Conservation (phyloP, 2,329 filamentous ascomycete species). For the Alternaria ventricosa region DNA sequence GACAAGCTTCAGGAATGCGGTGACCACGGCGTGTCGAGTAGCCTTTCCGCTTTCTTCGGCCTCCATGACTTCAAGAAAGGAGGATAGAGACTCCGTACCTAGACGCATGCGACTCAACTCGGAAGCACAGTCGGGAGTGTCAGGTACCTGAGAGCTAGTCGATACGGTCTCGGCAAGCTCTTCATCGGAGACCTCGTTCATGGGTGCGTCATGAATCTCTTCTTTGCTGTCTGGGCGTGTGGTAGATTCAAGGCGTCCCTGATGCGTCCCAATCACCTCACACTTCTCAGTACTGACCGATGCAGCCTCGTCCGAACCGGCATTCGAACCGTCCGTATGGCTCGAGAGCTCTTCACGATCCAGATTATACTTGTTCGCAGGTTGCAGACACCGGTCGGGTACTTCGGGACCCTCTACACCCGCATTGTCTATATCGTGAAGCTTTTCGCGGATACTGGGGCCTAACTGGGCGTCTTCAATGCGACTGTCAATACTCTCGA, state of each 20-base stretch:
- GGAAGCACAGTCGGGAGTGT: not conserved
- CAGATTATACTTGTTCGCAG: rapidly evolving
- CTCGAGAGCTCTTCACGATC: not conserved
- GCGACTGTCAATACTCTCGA: not conserved
- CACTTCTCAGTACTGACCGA: not conserved
- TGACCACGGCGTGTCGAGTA: not conserved
- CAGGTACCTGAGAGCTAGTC: not conserved
- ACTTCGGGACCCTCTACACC: not conserved
- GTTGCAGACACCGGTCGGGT: not conserved
- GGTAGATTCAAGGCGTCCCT: not conserved
- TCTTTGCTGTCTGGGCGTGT: not conserved
- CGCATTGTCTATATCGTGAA: too few relatives aligned
- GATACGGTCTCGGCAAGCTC: not conserved
- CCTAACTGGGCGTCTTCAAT: not conserved
- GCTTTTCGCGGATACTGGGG: not conserved
- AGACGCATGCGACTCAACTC: not conserved
- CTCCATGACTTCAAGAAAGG: not conserved
- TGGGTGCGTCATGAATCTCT: rapidly evolving
- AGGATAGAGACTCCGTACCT: not conserved
- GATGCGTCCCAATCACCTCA: not conserved
- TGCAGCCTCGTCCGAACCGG: not conserved
- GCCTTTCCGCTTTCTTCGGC: not conserved
- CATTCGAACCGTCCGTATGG: rapidly evolving
- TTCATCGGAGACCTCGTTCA: not conserved
- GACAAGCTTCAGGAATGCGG: not conserved